Percentiles rank a stretch among this genome's conserved stretches.
These are phyloP conservation scores for Pichia sp. DNA, from an alignment of 1,139 yeast genomes.

Conservation along the genomic window DNA sequence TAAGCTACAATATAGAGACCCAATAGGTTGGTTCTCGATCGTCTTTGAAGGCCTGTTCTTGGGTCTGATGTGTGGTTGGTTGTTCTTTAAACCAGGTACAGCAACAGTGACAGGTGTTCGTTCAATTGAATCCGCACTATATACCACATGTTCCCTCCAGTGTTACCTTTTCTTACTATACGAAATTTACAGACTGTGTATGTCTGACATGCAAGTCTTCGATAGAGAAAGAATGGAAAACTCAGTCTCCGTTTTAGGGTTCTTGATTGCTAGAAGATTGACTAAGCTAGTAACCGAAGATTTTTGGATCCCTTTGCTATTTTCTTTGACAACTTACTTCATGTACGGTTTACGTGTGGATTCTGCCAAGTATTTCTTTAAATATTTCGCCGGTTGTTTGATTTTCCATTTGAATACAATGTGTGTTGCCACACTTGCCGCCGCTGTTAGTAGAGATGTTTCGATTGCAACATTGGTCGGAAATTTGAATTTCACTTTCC, in stretches of 20 bases:
- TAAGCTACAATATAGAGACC: slow-evolving; percentile 58
- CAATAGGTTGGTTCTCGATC: slow-evolving; percentile 51
- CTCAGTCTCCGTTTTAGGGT: slow-evolving; percentile 66
- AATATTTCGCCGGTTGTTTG: slow-evolving; percentile 59
- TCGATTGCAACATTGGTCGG: slow-evolving; percentile 62
- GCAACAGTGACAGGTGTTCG: slow-evolving; percentile 62
- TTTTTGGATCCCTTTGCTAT: slow-evolving; percentile 57
- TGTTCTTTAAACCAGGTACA: slow-evolving; percentile 64
- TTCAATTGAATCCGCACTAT: slow-evolving; percentile 60
- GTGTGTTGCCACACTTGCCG: slow-evolving; percentile 53
- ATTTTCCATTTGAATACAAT: slow-evolving; percentile 56
- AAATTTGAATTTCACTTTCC: slow-evolving; percentile 66
- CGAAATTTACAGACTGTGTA: slow-evolving; percentile 73
- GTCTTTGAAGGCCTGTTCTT: slow-evolving; percentile 54
- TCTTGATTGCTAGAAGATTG: slow-evolving; percentile 62
- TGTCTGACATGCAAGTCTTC: slow-evolving; percentile 63
- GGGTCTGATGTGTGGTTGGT: slow-evolving; percentile 72
- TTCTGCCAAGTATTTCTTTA: slow-evolving; percentile 49
- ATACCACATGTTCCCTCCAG: slow-evolving; percentile 63
- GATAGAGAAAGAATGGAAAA: slow-evolving; percentile 75
- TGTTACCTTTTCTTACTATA: slow-evolving; percentile 68
- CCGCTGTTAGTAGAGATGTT: slow-evolving; percentile 63
- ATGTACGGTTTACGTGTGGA: slow-evolving; percentile 71
- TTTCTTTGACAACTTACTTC: slow-evolving; percentile 63
- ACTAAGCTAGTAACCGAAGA: slow-evolving; percentile 72